Conservation (phyloP, 1,284 basidiomycete species). For the Cyathus olla region DNA sequence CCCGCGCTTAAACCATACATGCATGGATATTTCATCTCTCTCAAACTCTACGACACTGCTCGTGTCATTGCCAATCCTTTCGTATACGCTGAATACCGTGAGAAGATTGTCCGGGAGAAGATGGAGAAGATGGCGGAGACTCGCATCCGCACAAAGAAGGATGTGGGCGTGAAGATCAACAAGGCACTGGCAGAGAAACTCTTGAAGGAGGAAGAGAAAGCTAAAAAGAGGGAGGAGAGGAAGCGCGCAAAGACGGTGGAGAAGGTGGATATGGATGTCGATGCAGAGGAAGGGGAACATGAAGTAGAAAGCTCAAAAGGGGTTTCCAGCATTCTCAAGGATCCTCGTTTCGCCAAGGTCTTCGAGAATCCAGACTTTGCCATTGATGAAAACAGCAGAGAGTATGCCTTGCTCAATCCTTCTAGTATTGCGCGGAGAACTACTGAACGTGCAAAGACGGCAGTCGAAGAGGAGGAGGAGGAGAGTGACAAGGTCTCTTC, state of each 20-base stretch:
- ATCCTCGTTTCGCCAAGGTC: slow-evolving; percentile 91
- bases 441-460: slow-evolving; percentile 67
- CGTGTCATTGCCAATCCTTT: slow-evolving; percentile 97
- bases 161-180: slow-evolving; percentile 87
- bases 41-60: slow-evolving; percentile 96
- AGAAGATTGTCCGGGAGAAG: slow-evolving; percentile 88
- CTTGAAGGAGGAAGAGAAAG: slow-evolving; percentile 78
- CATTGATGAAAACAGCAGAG: slow-evolving; percentile 89
- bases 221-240: slow-evolving; percentile 70
- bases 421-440: slow-evolving; percentile 72
- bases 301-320: slow-evolving; percentile 42
- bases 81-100: slow-evolving; percentile 94
- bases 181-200: slow-evolving; percentile 92
- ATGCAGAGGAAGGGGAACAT: slow-evolving; percentile 54
- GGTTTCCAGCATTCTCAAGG: slow-evolving; percentile 76
- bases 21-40: slow-evolving; percentile 98
- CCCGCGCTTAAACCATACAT: slow-evolving; percentile 98
- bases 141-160: slow-evolving; percentile 87
- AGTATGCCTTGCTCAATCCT: slow-evolving; percentile 94
- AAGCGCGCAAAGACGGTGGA: slow-evolving; percentile 61
- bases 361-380: slow-evolving; percentile 96
- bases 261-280: slow-evolving; percentile 53
- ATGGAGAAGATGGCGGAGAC: slow-evolving; percentile 95
- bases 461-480: slow-evolving; percentile 91
- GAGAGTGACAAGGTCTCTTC: slow-evolving; percentile 87